Conservation (phyloP, 805 yeast species). For the Saccharomycopsis sp. region DNA sequence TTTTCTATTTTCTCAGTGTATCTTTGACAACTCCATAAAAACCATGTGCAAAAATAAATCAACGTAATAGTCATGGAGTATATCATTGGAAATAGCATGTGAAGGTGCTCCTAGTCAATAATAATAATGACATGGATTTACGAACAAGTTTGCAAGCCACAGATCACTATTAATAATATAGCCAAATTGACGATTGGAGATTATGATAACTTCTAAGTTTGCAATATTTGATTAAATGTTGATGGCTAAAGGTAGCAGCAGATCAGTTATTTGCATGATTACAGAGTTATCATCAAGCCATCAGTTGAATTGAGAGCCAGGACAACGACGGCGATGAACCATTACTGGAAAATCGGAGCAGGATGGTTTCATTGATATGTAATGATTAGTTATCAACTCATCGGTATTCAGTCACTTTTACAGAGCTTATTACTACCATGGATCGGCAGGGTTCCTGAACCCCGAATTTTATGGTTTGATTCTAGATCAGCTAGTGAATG, state of each 20-base stretch:
- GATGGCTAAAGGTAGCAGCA: constrained; percentile 58
- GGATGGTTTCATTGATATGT: constrained; percentile 49
- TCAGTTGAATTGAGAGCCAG: constrained; percentile 9
- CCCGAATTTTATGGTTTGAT: constrained; percentile 47
- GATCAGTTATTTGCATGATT: constrained; percentile 59
- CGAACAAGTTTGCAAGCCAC: not conserved
- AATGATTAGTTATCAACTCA: constrained; percentile 38
- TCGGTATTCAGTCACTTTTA: constrained; percentile 37
- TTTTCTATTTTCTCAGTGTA: no score
- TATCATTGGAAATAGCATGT: no score
- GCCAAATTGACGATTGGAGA: not conserved
- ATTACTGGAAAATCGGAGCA: constrained; percentile 25
- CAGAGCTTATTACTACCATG: constrained; percentile 56
- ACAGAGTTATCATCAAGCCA: constrained; percentile 55
- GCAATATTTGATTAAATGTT: constrained; percentile 61
- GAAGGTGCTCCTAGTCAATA: no score
- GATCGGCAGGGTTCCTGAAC: constrained; percentile 59
- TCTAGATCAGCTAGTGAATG: not conserved
- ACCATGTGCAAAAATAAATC: no score
- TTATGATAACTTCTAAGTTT: constrained; percentile 33
- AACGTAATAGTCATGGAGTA: no score
- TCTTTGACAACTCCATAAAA: no score
- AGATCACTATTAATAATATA: not conserved
- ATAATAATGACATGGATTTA: no score
- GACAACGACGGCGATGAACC: not conserved